Conservation (phyloP, 83 land plant species). For the Picea abies region DNA sequence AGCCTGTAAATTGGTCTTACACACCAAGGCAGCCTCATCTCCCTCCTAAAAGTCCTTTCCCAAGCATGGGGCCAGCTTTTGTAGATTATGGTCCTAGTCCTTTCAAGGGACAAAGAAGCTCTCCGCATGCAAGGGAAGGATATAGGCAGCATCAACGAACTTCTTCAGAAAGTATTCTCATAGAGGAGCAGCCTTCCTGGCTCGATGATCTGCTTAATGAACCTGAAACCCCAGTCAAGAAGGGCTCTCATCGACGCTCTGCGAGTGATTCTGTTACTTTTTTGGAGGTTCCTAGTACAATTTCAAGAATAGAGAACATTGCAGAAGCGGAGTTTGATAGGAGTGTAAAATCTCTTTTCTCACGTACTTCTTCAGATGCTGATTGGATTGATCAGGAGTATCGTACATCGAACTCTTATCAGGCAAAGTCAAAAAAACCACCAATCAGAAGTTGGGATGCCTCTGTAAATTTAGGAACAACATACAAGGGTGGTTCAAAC, state of each 20-base stretch:
- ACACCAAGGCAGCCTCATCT: conserved; percentile 51
- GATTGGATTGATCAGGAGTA: conserved; percentile 27
- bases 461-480: conserved; percentile 20
- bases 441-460: conserved; percentile 47
- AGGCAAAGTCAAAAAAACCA: conserved; percentile 30
- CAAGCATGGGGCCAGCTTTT: conserved; percentile 35
- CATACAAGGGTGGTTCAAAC: conserved; percentile 14
- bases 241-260: conserved; percentile 72
- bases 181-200: conserved; percentile 80
- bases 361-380: conserved; percentile 33
- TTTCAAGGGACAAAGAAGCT: conserved; percentile 31
- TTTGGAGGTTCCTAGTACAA: conserved; percentile 27
- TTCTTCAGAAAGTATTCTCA: conserved; percentile 57
- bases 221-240: conserved; percentile 65
- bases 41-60: conserved; percentile 76
- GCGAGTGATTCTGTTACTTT: conserved; percentile 73
- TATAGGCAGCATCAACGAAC: conserved; percentile 52
- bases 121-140: conserved; percentile 29
- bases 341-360: conserved; percentile 8
- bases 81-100: conserved; percentile 32
- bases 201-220: conserved; percentile 72
- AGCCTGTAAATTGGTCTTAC: conserved; percentile 29
- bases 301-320: conserved; percentile 28
- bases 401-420: conserved; percentile 29
- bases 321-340: conserved; percentile 35